These are phyloP conservation scores for Rhodotorula graminis DNA, from an alignment of 768 basidiomycete genomes.

Conservation along the genomic window DNA sequence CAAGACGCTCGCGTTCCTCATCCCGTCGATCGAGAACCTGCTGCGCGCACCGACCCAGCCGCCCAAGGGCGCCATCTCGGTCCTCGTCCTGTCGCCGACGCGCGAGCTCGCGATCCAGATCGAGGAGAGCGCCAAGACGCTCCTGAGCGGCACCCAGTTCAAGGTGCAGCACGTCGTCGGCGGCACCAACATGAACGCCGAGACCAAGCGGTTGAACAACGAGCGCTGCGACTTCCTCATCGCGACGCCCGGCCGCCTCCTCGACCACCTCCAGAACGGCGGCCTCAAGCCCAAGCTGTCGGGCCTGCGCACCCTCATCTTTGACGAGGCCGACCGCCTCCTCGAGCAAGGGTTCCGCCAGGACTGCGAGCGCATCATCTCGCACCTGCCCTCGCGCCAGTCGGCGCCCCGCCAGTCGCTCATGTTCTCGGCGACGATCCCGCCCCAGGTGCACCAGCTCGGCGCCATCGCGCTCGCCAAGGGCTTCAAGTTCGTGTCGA, in stretches of 20 bases:
- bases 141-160: slow-evolving; percentile 59
- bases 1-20: slow-evolving; percentile 51
- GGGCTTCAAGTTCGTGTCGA: slow-evolving; percentile 54
- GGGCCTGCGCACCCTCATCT: slow-evolving; percentile 49
- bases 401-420: slow-evolving; percentile 47
- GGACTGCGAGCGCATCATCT: slow-evolving; percentile 44
- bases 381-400: slow-evolving; percentile 21
- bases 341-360: slow-evolving; percentile 48
- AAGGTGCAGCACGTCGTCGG: slow-evolving; percentile 56
- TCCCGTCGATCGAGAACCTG: slow-evolving; percentile 48
- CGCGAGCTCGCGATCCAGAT: slow-evolving; percentile 49
- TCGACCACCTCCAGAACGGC: slow-evolving; percentile 49
- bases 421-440: slow-evolving; percentile 51
- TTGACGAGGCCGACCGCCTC: slow-evolving; percentile 50
- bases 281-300: slow-evolving; percentile 48
- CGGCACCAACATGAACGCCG: slow-evolving; percentile 53
- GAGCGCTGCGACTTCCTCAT: slow-evolving; percentile 44
- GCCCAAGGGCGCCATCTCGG: slow-evolving; percentile 36
- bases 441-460: slow-evolving; percentile 51
- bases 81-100: slow-evolving; percentile 54
- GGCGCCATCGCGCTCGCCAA: slow-evolving; percentile 45
- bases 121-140: slow-evolving; percentile 78
- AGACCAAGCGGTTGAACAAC: slow-evolving; percentile 45
- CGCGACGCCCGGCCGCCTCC: slow-evolving; percentile 49
- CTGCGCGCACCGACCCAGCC: slow-evolving; percentile 39